Conservation (phyloP, 192 early-diverging fungal species). For the Globomyces pollinis-pini region DNA sequence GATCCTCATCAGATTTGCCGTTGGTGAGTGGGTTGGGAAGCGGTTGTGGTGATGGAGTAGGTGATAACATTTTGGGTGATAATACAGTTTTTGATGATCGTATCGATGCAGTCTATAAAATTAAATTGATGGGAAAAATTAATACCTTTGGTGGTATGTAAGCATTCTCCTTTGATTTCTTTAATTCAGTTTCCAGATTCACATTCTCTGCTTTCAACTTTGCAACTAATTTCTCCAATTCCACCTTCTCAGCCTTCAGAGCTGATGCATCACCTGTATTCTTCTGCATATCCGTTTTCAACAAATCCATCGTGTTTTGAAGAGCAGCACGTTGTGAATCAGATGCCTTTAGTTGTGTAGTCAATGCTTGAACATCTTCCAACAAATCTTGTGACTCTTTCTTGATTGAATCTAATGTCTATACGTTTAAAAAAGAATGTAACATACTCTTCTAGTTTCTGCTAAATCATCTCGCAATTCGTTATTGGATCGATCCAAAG, state of each 20-base stretch:
- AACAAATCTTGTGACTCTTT: neutral
- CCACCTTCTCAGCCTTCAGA: neutral
- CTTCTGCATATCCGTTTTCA: neutral
- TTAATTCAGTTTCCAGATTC: too few relatives aligned
- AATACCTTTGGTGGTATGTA: neutral
- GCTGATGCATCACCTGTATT: neutral
- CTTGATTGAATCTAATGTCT: neutral
- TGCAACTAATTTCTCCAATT: neutral
- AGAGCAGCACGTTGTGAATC: neutral
- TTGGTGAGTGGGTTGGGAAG: too few relatives aligned
- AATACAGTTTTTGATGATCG: too few relatives aligned
- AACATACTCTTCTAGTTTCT: slow-evolving; percentile 18
- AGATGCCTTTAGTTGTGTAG: neutral
- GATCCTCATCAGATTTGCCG: too few relatives aligned
- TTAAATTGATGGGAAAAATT: too few relatives aligned
- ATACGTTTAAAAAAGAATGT: too few relatives aligned
- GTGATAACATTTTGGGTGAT: too few relatives aligned
- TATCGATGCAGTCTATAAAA: too few relatives aligned
- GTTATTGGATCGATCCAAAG: slow-evolving; percentile 12
- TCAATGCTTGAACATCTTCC: slow-evolving; percentile 3
- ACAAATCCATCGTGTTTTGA: neutral
- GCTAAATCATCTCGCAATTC: slow-evolving; percentile 21
- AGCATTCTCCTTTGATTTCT: neutral
- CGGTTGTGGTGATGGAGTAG: too few relatives aligned
- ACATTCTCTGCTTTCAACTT: neutral